A percentile compares a stretch with the other conserved stretches of the same genome.
Evolutionary conservation across 352 stramenopile species (phyloP).

Genomic region (Phytophthora cactorum): DNA sequence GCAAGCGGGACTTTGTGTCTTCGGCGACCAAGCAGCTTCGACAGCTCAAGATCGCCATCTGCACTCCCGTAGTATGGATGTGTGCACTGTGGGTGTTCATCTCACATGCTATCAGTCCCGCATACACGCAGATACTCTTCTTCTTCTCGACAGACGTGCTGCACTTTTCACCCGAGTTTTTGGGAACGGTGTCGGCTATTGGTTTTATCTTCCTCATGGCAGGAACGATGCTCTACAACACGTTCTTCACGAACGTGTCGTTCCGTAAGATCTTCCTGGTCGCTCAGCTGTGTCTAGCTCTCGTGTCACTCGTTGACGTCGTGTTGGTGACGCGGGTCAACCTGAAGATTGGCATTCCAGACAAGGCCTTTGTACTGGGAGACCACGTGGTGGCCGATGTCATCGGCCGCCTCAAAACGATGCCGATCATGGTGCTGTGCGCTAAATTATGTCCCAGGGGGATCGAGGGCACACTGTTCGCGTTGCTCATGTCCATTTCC

Average conservation of each 20-base stretch:
- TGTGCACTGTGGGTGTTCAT: conserved; percentile 96
- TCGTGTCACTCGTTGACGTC: conserved; percentile 79
- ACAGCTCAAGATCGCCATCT: conserved; percentile 82
- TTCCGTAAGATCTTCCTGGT: conserved; percentile 95
- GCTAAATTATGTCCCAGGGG: conserved; percentile 94
- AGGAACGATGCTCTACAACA: conserved; percentile 86
- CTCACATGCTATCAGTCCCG: conserved; percentile 93
- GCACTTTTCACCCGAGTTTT: conserved; percentile 95
- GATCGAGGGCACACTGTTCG: conserved; percentile 97
- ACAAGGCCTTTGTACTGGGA: conserved; percentile 95
- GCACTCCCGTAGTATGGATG: conserved; percentile 93
- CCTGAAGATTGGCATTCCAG: conserved; percentile 91
- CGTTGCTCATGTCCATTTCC: conserved; percentile 97
- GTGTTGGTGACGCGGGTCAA: conserved; percentile 95
- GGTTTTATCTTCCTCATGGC: conserved; percentile 85
- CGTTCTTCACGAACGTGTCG: conserved; percentile 88
- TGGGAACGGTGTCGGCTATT: conserved; percentile 87
- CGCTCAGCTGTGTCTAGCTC: conserved; percentile 73
- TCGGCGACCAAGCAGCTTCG: conserved; percentile 60
- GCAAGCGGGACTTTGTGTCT: conserved; percentile 50
- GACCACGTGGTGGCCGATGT: conserved; percentile 93
- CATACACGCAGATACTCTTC: conserved; percentile 94
- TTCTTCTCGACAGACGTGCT: conserved; percentile 97
- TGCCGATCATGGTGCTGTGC: conserved; percentile 96
- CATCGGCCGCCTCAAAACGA: conserved; percentile 84